Percentiles rank a stretch among this genome's conserved stretches.
Evolutionary conservation across 2,329 filamentous ascomycete genomes (phyloP).

Genomic region (Fusarium camptoceras): DNA sequence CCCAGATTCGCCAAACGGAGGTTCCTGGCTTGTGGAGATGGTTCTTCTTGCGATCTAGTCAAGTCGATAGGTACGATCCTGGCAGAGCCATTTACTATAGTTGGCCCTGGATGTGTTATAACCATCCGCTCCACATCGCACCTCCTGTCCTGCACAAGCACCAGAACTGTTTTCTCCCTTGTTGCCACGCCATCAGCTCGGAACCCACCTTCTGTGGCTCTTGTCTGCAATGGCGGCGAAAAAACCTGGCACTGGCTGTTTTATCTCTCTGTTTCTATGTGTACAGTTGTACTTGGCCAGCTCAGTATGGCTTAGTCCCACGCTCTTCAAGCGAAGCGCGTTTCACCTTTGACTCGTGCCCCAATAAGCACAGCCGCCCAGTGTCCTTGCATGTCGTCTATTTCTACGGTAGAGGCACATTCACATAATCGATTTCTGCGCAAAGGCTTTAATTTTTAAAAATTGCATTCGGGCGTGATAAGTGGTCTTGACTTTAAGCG

Average conservation of each 20-base stretch:
- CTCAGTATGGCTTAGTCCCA: slow-evolving; percentile 43
- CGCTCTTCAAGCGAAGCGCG: slow-evolving; percentile 45
- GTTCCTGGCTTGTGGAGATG: slow-evolving; percentile 44
- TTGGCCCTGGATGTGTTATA: slow-evolving; percentile 49
- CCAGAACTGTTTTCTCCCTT: slow-evolving; percentile 42
- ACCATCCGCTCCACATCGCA: slow-evolving; percentile 43
- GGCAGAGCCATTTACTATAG: slow-evolving; percentile 47
- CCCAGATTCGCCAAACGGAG: slow-evolving; percentile 43
- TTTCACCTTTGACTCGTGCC: slow-evolving; percentile 43
- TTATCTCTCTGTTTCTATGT: slow-evolving; percentile 25
- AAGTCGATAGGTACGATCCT: slow-evolving; percentile 40
- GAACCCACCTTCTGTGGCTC: slow-evolving; percentile 34
- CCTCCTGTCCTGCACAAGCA: slow-evolving; percentile 42
- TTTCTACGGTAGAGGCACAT: slow-evolving; percentile 29
- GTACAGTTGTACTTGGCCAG: slow-evolving; percentile 37
- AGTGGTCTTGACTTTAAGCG: slow-evolving; percentile 32
- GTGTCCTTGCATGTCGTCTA: slow-evolving; percentile 37
- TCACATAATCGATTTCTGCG: slow-evolving; percentile 31
- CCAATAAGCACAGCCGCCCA: slow-evolving; percentile 43
- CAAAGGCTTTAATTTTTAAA: slow-evolving; percentile 39
- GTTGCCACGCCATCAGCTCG: slow-evolving; percentile 45
- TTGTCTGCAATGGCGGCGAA: slow-evolving; percentile 28
- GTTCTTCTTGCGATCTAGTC: slow-evolving; percentile 45
- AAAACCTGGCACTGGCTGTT: slow-evolving; percentile 35
- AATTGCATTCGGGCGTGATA: slow-evolving; percentile 44